phyloP scores from a whole-genome alignment of 768 basidiomycete species.

The Hemileccinum rubropunctum region DNA sequence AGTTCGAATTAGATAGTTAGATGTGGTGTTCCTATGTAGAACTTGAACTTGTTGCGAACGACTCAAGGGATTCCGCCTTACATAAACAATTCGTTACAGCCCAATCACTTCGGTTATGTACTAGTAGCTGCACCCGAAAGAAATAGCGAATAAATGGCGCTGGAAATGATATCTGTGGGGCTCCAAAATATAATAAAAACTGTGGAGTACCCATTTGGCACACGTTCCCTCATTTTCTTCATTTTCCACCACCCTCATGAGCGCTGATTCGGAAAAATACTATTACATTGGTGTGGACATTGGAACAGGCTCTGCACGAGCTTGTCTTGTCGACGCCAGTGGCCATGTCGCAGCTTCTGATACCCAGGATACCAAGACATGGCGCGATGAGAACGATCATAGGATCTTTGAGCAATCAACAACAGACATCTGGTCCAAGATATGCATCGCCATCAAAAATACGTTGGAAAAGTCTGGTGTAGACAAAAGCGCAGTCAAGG shows the following conservation, averaged over 20 bases:
- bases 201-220: constrained; percentile 14
- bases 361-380: constrained; percentile 80
- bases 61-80: no score
- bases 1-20: no score
- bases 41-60: no score
- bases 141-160: not conserved
- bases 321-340: constrained; percentile 66
- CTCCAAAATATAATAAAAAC: not conserved
- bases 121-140: constrained; percentile 4
- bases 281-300: constrained; percentile 81
- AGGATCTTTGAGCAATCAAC: constrained; percentile 98
- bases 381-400: constrained; percentile 80
- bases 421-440: constrained; percentile 76
- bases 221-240: constrained; percentile 1
- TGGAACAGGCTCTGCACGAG: constrained; percentile 92
- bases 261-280: constrained; percentile 27
- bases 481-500: constrained; percentile 64
- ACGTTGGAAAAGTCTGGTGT: constrained; percentile 61
- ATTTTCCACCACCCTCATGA: constrained; percentile 28
- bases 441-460: constrained; percentile 57
- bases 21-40: no score
- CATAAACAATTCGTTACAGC: no score
- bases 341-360: constrained; percentile 77
- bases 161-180: not conserved
- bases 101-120: no score